Percentiles rank a stretch among this genome's conserved stretches.
phyloP scores from a whole-genome alignment of 2,329 filamentous ascomycete species.

The Alternaria dauci region DNA sequence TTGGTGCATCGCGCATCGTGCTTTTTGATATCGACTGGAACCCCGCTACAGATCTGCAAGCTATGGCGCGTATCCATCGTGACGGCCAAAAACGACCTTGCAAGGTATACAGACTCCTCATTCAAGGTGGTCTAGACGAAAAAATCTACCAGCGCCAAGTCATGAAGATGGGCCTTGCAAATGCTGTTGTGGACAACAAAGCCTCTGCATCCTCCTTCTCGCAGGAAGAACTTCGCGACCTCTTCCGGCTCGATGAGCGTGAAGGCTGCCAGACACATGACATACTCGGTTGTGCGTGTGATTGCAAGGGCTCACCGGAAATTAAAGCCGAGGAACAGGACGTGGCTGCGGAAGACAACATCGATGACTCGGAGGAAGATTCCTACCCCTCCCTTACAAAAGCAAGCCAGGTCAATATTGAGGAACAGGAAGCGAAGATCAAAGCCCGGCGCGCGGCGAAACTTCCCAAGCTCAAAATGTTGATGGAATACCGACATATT shows the following conservation, averaged over 20 bases:
- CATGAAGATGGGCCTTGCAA: conserved; percentile 73
- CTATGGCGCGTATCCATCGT: conserved; percentile 77
- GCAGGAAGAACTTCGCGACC: conserved; percentile 69
- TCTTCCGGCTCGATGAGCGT: conserved; percentile 71
- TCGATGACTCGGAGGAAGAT: conserved; percentile 23
- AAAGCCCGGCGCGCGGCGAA: conserved; percentile 46
- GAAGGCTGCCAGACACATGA: conserved; percentile 73
- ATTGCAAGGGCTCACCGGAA: conserved; percentile 58
- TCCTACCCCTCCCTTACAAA: conserved; percentile 42
- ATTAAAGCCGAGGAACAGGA: conserved; percentile 23
- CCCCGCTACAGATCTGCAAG: conserved; percentile 75
- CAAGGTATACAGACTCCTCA: conserved; percentile 73
- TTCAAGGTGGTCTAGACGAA: conserved; percentile 74
- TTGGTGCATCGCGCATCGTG: conserved; percentile 73
- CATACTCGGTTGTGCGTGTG: conserved; percentile 69
- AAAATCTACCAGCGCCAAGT: conserved; percentile 79
- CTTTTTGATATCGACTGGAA: conserved; percentile 82
- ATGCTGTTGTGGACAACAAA: conserved; percentile 75
- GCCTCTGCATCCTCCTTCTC: conserved; percentile 69
- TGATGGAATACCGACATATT: conserved; percentile 65
- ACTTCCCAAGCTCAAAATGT: conserved; percentile 57
- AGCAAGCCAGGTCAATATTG: conserved; percentile 58
- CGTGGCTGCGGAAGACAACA: conserved; percentile 33
- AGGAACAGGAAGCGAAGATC: conserved; percentile 55
- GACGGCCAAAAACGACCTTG: conserved; percentile 74